Conservation (phyloP, 2,329 filamentous ascomycete genomes). For the Alternaria postmessia region DNA sequence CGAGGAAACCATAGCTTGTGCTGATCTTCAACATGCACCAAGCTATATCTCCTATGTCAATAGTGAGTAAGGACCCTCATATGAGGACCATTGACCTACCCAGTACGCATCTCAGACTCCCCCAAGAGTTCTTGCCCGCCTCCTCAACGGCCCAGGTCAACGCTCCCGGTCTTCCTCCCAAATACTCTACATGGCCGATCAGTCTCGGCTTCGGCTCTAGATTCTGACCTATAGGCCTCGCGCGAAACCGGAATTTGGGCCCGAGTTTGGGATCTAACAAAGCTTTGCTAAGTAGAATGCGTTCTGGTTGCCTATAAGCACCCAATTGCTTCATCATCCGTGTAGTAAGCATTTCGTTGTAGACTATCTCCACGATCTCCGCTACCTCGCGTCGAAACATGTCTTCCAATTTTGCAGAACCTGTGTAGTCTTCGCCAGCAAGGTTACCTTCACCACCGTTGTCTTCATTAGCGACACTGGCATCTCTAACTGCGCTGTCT, state of each 20-base stretch:
- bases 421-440: neutral
- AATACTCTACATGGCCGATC: slow-evolving; percentile 30
- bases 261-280: slow-evolving; percentile 10
- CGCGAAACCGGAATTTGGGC: slow-evolving; percentile 21
- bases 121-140: slow-evolving; percentile 17
- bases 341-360: slow-evolving; percentile 11
- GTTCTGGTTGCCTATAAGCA: neutral
- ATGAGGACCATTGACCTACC: slow-evolving; percentile 8
- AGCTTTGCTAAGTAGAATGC: slow-evolving; percentile 7
- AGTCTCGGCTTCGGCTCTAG: slow-evolving; percentile 12
- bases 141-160: slow-evolving; percentile 20
- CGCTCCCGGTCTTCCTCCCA: slow-evolving; percentile 23
- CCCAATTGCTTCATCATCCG: neutral
- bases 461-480: neutral
- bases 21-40: slow-evolving; percentile 30
- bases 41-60: slow-evolving; percentile 23
- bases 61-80: neutral
- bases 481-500: neutral
- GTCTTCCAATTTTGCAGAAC: neutral
- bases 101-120: slow-evolving; percentile 30
- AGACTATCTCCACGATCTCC: slow-evolving; percentile 9
- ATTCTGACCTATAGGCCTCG: neutral
- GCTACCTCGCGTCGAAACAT: slow-evolving; percentile 21
- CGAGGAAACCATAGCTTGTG: slow-evolving; percentile 27
- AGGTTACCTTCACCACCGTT: neutral